These are phyloP conservation scores for Begonia loranthoides DNA, from an alignment of 306 rosid species.

Conservation along the genomic window DNA sequence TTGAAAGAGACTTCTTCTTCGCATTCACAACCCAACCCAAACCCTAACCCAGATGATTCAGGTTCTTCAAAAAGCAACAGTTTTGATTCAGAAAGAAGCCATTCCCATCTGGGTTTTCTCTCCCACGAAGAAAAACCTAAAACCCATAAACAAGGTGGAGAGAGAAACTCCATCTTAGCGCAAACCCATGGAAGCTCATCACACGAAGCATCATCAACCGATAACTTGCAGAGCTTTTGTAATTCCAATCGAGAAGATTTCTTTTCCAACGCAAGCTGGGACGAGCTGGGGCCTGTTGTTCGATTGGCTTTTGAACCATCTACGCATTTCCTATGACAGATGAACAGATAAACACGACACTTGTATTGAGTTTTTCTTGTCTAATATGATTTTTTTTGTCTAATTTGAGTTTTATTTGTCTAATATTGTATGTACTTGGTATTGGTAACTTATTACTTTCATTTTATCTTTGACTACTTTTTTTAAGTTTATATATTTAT, in stretches of 20 bases:
- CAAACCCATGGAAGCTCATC: no score
- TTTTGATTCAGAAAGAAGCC: constrained; percentile 33
- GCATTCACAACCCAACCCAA: constrained; percentile 5
- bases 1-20: constrained; percentile 12
- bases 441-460: no score
- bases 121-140: constrained; percentile 20
- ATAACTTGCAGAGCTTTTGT: constrained; percentile 6
- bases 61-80: constrained; percentile 39
- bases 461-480: no score
- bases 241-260: constrained; percentile 22
- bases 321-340: no score
- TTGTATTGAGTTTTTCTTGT: no score
- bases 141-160: constrained; percentile 11
- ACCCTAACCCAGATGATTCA: constrained; percentile 17
- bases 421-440: no score
- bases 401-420: no score
- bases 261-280: constrained; percentile 46
- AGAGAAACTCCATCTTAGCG: neutral
- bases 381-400: no score
- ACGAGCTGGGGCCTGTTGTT: constrained; percentile 54
- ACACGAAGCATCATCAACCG: neutral
- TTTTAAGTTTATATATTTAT: no score
- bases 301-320: constrained; percentile 32
- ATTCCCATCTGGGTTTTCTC: neutral
- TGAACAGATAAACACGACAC: no score